Percentiles rank a stretch among this genome's conserved stretches.
Conservation (phyloP, 768 basidiomycete species). For the Tephrocybe rancida region DNA sequence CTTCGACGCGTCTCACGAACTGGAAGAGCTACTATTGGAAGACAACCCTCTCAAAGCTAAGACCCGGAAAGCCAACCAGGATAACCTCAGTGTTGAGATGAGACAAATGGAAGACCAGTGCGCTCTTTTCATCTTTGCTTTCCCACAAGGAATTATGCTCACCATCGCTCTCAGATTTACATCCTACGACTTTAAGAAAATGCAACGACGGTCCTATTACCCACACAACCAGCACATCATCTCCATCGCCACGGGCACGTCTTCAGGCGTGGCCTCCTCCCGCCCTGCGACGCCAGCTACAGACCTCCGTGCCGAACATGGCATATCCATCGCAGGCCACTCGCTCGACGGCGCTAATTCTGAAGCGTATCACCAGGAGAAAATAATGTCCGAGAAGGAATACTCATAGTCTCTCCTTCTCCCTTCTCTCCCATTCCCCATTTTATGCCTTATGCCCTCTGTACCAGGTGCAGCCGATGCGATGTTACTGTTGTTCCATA, state of each 20-base stretch:
- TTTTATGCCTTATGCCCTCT: neutral
- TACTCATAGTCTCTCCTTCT: constrained; percentile 39
- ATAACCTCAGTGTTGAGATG: constrained; percentile 90
- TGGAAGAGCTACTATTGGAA: constrained; percentile 94
- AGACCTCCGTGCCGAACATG: constrained; percentile 48
- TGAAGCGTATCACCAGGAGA: constrained; percentile 42
- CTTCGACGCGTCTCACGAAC: constrained; percentile 97
- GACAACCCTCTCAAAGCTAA: constrained; percentile 97
- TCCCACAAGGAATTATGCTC: constrained; percentile 5
- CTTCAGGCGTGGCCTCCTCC: constrained; percentile 69
- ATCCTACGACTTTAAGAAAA: constrained; percentile 90
- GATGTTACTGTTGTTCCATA: neutral
- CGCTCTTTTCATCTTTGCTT: constrained; percentile 13
- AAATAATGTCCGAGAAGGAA: constrained; percentile 48
- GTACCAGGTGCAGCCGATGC: neutral
- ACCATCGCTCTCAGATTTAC: constrained; percentile 64
- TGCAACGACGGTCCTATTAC: constrained; percentile 90
- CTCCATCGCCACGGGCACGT: constrained; percentile 75
- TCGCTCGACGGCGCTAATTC: constrained; percentile 42
- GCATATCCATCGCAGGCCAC: constrained; percentile 39
- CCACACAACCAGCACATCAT: constrained; percentile 77
- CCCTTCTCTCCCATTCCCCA: constrained; percentile 4
- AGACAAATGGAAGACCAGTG: constrained; percentile 98
- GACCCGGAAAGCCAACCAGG: constrained; percentile 88
- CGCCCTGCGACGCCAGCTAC: constrained; percentile 73